Base-by-base conservation (phyloP, 495 filamentous ascomycete species). In the Lophiotrema nucula region DNA sequence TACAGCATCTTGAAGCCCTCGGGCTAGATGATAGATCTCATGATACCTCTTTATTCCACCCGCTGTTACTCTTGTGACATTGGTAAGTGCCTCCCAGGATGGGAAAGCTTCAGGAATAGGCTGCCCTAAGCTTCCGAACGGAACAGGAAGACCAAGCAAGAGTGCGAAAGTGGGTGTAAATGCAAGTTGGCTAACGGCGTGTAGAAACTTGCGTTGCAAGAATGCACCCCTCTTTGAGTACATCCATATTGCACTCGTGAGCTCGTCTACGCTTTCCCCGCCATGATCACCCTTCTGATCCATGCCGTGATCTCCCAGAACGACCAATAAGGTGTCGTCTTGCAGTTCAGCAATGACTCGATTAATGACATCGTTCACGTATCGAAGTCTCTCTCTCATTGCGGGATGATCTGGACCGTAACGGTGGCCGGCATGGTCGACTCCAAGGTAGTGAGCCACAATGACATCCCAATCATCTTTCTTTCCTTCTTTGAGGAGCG, bases 271-370 rank as follows among this genome's bases (percentile, higher is more conserved):
- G 13, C 91, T 96, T 73, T 98, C 93, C 39, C 93, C 93, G 37
- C 93, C 93, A 66, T 98, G 93, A 66, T 98, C 93, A 5, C 93
- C 93, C 74, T 98, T 98, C 22, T 79, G 76, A 73, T 98, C 93
- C 93, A 98, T 98, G 10, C 93, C 93, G 70, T 98, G 93, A 70
- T 98, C 93, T 8, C 93, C 93, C 89, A 98, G 95, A 13, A 97
- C 88, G 13, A 98, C 86, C 43, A 98, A 74, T 26, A 98, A 73
- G 1, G 93, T 97, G 27, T 88, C 73, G 38, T 96, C 88, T 64
- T 96, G 92, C 10, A 97, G 70, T 8, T 76, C 75, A 2, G 80
- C 78, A 21, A 90, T 83, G 26, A 97, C 72, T 11, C 87, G 75
- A 22, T 83, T 79, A 56, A 97, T 77, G 35, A 95, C 81, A 3